Conservation (phyloP, 345 rosid species). For the Odontarrhena argentea region DNA sequence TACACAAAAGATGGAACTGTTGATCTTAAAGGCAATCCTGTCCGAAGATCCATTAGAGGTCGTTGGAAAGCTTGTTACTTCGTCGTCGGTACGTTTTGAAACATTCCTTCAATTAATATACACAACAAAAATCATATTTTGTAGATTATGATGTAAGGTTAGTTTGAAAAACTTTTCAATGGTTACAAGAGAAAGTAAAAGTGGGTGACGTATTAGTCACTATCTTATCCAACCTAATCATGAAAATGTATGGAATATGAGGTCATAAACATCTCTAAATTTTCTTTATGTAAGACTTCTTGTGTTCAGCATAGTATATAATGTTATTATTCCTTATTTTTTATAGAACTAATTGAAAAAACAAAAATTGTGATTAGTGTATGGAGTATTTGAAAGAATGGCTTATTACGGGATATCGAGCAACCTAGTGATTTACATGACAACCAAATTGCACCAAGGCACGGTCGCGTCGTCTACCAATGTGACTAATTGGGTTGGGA, state of each 20-base stretch:
- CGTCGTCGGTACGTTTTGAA: constrained; percentile 54
- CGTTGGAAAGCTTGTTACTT: constrained; percentile 77
- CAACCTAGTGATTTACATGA: constrained; percentile 72
- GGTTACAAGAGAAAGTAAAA: constrained; percentile 24
- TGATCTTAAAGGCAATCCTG: constrained; percentile 69
- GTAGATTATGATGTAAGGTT: not conserved
- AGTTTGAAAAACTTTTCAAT: constrained; percentile 27
- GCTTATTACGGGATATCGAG: constrained; percentile 87
- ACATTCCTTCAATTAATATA: not conserved
- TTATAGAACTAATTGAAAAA: not conserved
- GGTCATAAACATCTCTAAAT: not conserved
- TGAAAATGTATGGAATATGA: not conserved
- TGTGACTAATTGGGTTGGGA: constrained; percentile 96
- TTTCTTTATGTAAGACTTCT: no score
- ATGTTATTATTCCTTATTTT: not conserved
- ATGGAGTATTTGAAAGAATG: constrained; percentile 90
- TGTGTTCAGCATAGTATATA: no score
- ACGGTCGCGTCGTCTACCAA: constrained; percentile 81
- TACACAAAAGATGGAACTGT: constrained; percentile 77
- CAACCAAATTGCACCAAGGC: constrained; percentile 76
- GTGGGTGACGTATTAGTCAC: not conserved
- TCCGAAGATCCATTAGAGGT: constrained; percentile 65
- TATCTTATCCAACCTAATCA: constrained; percentile 23
- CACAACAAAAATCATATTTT: not conserved
- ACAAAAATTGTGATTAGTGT: constrained; percentile 36